phyloP scores from a whole-genome alignment of 2,329 filamentous ascomycete species.

The Curvularia verruculosa region DNA sequence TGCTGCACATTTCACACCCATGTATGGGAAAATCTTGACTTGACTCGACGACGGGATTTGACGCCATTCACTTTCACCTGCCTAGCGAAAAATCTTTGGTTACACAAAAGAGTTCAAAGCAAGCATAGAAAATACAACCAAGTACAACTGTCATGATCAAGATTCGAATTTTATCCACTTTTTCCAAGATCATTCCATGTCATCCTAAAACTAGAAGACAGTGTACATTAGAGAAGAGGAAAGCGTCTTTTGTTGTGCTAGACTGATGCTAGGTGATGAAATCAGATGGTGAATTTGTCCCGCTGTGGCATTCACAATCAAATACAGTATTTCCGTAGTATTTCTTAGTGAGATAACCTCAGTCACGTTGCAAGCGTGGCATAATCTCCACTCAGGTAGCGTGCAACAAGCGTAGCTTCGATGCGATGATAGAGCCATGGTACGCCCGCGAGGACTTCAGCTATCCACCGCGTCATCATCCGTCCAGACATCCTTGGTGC shows the following conservation, averaged over 20 bases:
- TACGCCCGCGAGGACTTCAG: background rate
- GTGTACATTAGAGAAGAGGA: background rate
- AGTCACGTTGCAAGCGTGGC: background rate
- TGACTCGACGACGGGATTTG: background rate
- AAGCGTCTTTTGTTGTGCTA: background rate
- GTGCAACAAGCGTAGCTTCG: background rate
- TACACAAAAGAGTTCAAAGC: background rate
- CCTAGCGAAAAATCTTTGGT: background rate
- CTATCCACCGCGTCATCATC: background rate
- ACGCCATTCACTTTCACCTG: background rate
- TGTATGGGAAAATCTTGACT: background rate
- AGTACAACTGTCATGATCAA: background rate
- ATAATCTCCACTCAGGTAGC: background rate
- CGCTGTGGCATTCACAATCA: background rate
- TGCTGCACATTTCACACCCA: background rate
- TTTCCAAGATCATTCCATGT: background rate
- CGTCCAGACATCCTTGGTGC: background rate
- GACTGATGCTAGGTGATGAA: background rate
- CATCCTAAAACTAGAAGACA: background rate
- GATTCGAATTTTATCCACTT: background rate
- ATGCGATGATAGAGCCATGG: slow-evolving; percentile 1
- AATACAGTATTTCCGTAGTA: background rate
- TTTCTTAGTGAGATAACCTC: background rate
- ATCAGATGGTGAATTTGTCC: background rate
- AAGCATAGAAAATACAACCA: background rate